Base-by-base conservation (phyloP, 139 green algal species). In the Micractinium sp. region DNA sequence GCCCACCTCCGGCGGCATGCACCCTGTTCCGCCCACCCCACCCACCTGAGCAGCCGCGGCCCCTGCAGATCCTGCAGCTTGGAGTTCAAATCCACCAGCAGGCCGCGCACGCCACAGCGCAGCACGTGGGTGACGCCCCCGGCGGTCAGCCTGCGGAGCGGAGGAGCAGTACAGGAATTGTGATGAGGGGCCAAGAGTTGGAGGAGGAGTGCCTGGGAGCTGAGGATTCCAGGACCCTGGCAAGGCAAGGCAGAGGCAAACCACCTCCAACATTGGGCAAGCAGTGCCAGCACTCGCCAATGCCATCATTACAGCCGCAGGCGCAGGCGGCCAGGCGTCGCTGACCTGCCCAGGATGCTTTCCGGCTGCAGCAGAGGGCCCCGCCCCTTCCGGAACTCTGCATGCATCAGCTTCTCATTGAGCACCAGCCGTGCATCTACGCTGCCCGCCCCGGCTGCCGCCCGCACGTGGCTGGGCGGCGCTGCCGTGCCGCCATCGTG, bases 361-460 rank as follows among this genome's bases (percentile, higher is more conserved):
- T 87, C 83, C 14, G 38, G 23, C 39, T 87, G 83, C 83, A 87
- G 39, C 83, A 87, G 31, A 13, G 83, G 83, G 23, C 83, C 83
- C 15, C 83, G 27, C 15, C 83, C 83, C 67, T 81, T 87, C 16
- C 83, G 66, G 23, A 81, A 87, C 66, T 87, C 67, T 31, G 83
- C 83, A 3, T 87, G 83, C 67, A 87, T 29, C 38, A 87, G 83
- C 67, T 87, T 87, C 5, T 47, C 15, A 4, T 36, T 29, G 23
- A 87, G 39, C 27, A 2, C 38, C 29, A 87, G 66, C 27, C 31
- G 63, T 12, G 67, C 82, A 16, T 77, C 63, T 25, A 7, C 22
- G 56, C 33, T 29, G 33, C 63, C 53, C 25, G 82, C 82, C 25
- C 60, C 38, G 36, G 56, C 38, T 35, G 63, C 67, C 36, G 61